A percentile compares a stretch with the other conserved stretches of the same genome.
phyloP scores from a whole-genome alignment of 306 rosid species.

The Luffa acutangula region DNA sequence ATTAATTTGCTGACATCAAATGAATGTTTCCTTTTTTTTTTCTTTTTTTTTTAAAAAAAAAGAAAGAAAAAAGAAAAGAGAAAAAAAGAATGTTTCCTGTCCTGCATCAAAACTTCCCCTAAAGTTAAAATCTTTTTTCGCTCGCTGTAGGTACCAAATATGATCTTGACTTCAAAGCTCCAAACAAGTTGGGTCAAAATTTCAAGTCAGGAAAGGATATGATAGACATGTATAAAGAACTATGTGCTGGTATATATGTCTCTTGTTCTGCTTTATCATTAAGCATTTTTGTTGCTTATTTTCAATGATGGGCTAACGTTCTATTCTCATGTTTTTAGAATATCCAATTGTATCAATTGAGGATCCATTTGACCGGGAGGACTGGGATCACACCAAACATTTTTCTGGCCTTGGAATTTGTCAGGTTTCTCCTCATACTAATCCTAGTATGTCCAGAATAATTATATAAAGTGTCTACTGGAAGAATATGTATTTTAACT shows the following conservation, averaged over 20 bases:
- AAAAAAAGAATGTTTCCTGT: neutral
- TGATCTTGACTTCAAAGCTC: constrained; percentile 68
- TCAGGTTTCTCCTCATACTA: constrained; percentile 42
- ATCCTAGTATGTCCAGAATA: constrained; percentile 10
- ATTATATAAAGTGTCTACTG: neutral
- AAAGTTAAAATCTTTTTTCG: constrained; percentile 6
- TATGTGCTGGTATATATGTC: constrained; percentile 53
- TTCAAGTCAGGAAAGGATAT: constrained; percentile 84
- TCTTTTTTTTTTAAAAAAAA: neutral
- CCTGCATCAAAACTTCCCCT: neutral
- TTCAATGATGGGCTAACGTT: constrained; percentile 8
- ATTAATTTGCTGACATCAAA: neutral
- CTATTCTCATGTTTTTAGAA: constrained; percentile 29
- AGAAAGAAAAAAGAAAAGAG: too few species aligned
- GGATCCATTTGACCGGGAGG: constrained; percentile 97
- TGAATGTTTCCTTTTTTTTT: neutral
- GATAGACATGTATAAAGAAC: constrained; percentile 63
- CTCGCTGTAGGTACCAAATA: constrained; percentile 68
- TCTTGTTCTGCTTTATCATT: constrained; percentile 4
- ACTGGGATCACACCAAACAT: constrained; percentile 75
- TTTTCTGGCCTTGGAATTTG: constrained; percentile 61
- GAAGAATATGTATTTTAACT: constrained; percentile 1
- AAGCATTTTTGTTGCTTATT: neutral
- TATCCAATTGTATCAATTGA: constrained; percentile 80
- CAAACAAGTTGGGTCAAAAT: constrained; percentile 67